phyloP scores from a whole-genome alignment of 305 asterid genomes.

The Plantago lanceolata region DNA sequence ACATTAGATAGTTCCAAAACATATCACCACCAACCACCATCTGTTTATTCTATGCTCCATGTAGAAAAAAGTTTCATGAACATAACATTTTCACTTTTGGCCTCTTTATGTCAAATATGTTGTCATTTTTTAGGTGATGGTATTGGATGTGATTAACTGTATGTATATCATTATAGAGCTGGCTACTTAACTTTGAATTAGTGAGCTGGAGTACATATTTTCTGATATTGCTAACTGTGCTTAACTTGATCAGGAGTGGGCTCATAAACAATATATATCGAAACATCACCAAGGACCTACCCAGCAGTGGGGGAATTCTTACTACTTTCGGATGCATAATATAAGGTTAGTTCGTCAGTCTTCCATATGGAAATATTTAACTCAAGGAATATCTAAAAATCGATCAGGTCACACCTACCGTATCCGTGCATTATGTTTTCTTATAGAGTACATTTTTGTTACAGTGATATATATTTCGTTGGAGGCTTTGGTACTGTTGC shows the following conservation, averaged over 20 bases:
- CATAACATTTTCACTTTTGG: too few relatives aligned
- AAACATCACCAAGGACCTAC: constrained; percentile 98
- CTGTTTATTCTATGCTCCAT: too few relatives aligned
- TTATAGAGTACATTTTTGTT: not conserved
- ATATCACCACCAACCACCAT: too few relatives aligned
- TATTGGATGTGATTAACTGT: too few relatives aligned
- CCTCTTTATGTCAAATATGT: too few relatives aligned
- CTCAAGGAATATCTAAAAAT: too few relatives aligned
- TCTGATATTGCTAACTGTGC: constrained; percentile 14
- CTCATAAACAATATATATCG: constrained; percentile 81
- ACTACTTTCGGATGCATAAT: constrained; percentile 91
- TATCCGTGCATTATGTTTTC: too few relatives aligned
- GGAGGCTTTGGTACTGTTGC: constrained; percentile 99
- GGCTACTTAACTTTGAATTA: too few relatives aligned
- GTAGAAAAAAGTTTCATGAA: too few relatives aligned
- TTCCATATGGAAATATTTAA: not conserved
- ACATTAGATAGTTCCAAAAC: too few relatives aligned
- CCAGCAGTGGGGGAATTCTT: constrained; percentile 98
- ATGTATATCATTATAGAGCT: too few relatives aligned
- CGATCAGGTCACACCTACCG: not conserved
- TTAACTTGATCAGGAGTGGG: constrained; percentile 68
- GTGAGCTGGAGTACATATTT: not conserved
- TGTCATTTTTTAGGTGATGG: too few relatives aligned
- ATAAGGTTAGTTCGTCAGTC: constrained; percentile 52
- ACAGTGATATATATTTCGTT: constrained; percentile 90